Evolutionary conservation across 164 flowering plant genomes (phyloP).

Genomic region (Vitis rupestris): DNA sequence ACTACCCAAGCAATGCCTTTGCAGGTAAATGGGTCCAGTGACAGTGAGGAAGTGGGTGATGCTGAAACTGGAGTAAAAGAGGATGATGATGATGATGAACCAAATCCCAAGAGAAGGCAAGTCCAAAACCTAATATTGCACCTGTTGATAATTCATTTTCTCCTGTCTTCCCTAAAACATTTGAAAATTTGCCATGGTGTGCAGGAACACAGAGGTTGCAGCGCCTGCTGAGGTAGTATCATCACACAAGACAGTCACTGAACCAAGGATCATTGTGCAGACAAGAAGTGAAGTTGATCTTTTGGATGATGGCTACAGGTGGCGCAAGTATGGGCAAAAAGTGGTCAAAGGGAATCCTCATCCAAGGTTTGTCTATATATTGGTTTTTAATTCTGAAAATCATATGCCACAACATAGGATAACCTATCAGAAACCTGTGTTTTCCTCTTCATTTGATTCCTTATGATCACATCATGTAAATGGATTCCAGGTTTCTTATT

Average conservation of each 20-base stretch:
- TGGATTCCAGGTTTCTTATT: too few relatives aligned
- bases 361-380: conserved; percentile 64
- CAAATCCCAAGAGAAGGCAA: conserved; percentile 80
- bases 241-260: conserved; percentile 67
- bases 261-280: conserved; percentile 87
- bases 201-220: conserved; percentile 55
- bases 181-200: conserved; percentile 1
- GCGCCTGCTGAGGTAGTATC: conserved; percentile 29
- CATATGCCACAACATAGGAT: not conserved
- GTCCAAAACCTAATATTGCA: conserved; percentile 8
- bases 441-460: too few relatives aligned
- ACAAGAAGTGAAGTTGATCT: conserved; percentile 98
- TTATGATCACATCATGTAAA: too few relatives aligned
- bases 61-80: conserved; percentile 30
- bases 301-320: conserved; percentile 93
- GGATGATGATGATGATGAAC: conserved; percentile 47
- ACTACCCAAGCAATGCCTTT: conserved; percentile 32
- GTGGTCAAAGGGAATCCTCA: conserved; percentile 94
- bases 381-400: not conserved
- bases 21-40: conserved; percentile 44
- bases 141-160: not conserved
- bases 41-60: conserved; percentile 53
- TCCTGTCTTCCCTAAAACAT: not conserved
- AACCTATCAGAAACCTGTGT: too few relatives aligned
- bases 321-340: conserved; percentile 99